Evolutionary conservation across 2,329 filamentous ascomycete genomes (phyloP), one percentile per base, ranked within the genome.

Genomic region (Sporothrix luriei): DNA sequence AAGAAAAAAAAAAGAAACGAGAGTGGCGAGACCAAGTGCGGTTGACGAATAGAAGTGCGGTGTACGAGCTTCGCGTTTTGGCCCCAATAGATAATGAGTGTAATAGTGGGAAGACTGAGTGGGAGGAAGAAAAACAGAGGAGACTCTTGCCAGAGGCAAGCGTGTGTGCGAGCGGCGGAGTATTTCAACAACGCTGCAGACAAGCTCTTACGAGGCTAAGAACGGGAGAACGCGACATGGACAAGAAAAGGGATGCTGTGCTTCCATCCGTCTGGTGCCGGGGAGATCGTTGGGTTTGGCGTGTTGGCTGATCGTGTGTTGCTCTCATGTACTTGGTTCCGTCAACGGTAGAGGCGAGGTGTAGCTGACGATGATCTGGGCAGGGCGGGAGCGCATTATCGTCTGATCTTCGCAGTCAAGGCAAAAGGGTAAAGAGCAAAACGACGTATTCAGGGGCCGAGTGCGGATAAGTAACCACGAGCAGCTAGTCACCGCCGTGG

Each of bases 381-480:
- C 48, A 64, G 26, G 67, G 16, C 33, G 68, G 48, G 24, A 21
- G 48, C 29, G 79, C 78, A 80, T 82, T 82, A 82, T 82, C 80
- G 79, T 82, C 80, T 81, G 80, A 82, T 81, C 76, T 80, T 76
- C 78, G 76, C 43, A 77, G 79, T 79, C 76, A 76, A 78, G 73
- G 74, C 74, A 71, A 75, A 75, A 76, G 73, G 73, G 71, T 71
- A 75, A 51, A 70, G 62, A 62, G 33, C 46, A 33, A 52, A 26
- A 55, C 40, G 68, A 24, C 49, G 33, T 59, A n/a, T 52, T 66
- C 33, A 59, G 43, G 68, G 68, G 68, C 67, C 48, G 67, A 16
- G 33, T 46, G 51, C 54, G 38, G 51, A 65, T 43, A n/a, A 26
- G 38, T 21, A 52, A 51, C 38, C 55, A 29, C 43, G 62, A 59